A percentile compares a stretch with the other conserved stretches of the same genome.
Conservation (phyloP, 2,329 filamentous ascomycete genomes). For the Coleophoma eucalyptorum region DNA sequence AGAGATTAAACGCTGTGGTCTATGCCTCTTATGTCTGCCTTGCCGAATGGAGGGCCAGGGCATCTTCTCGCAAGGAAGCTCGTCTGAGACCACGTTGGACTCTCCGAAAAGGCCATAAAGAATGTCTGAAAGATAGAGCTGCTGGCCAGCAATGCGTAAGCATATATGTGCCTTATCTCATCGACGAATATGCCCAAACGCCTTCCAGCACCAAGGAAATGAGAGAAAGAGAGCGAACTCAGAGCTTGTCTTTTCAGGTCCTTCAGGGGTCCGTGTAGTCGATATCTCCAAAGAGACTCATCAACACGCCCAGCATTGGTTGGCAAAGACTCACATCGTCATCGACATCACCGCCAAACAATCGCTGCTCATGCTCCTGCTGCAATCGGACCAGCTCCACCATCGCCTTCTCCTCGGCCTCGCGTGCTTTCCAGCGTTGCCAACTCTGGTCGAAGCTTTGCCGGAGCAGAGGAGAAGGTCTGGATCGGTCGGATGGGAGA, state of each 20-base stretch:
- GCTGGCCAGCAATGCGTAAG: slow-evolving; percentile 23
- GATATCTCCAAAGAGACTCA: slow-evolving; percentile 26
- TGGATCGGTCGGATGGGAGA: slow-evolving; percentile 20
- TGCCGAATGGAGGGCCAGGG: slow-evolving; percentile 14
- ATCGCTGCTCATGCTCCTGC: slow-evolving; percentile 20
- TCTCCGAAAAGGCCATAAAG: no score
- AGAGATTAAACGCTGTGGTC: slow-evolving; percentile 10
- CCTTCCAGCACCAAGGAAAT: slow-evolving; percentile 8
- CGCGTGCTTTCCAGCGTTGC: slow-evolving; percentile 24
- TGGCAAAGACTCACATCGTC: slow-evolving; percentile 26
- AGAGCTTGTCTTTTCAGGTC: not conserved
- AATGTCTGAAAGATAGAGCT: slow-evolving; percentile 13
- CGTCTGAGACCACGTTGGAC: slow-evolving; percentile 2
- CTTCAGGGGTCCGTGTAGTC: slow-evolving; percentile 27
- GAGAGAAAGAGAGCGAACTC: not conserved
- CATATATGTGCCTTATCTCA: slow-evolving; percentile 14
- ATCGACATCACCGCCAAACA: slow-evolving; percentile 26
- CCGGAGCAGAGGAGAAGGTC: slow-evolving; percentile 23
- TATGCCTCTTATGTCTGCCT: slow-evolving; percentile 13
- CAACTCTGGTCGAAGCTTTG: slow-evolving; percentile 27
- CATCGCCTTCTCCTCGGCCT: slow-evolving; percentile 20
- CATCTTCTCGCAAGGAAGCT: slow-evolving; percentile 12
- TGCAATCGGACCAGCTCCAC: slow-evolving; percentile 18
- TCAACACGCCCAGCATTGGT: slow-evolving; percentile 26
- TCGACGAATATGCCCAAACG: slow-evolving; percentile 1